Conservation (phyloP, 768 basidiomycete species). For the Boletus rubroflammeus region DNA sequence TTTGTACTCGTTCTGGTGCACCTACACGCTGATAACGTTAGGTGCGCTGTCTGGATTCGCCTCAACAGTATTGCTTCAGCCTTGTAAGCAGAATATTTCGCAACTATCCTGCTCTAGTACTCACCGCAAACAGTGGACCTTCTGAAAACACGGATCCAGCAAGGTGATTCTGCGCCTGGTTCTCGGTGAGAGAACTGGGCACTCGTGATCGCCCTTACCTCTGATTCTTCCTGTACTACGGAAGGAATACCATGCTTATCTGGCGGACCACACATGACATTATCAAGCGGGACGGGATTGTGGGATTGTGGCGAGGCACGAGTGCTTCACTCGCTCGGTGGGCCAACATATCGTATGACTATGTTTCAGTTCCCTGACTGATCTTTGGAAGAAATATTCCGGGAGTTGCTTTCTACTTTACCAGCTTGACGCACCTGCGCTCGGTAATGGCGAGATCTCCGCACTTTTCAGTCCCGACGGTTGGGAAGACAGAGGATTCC, state of each 20-base stretch:
- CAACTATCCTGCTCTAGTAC: background rate
- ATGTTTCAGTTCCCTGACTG: background rate
- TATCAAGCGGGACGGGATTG: constrained; percentile 55
- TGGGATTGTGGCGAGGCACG: constrained; percentile 88
- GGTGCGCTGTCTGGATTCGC: constrained; percentile 78
- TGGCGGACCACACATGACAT: constrained; percentile 54
- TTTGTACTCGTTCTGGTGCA: background rate
- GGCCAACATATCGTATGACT: constrained; percentile 2
- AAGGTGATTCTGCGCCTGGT: constrained; percentile 53
- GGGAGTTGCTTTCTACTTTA: constrained; percentile 91
- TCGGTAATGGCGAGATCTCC: constrained; percentile 67
- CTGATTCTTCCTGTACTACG: background rate
- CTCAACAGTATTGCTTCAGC: constrained; percentile 72
- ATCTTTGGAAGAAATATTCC: constrained; percentile 70
- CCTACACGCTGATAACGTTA: constrained; percentile 21
- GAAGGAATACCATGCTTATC: constrained; percentile 41
- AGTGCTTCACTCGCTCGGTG: constrained; percentile 73
- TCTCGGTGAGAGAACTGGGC: constrained; percentile 34
- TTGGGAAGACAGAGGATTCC: constrained; percentile 15
- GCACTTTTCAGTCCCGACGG: constrained; percentile 50
- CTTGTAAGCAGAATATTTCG: constrained; percentile 45
- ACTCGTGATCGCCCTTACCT: background rate
- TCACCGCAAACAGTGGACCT: constrained; percentile 61
- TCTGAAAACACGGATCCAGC: constrained; percentile 89
- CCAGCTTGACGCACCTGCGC: constrained; percentile 79